These are phyloP conservation scores for Fusarium sp. DNA, from an alignment of 2,329 filamentous ascomycete species.

Conservation along the genomic window DNA sequence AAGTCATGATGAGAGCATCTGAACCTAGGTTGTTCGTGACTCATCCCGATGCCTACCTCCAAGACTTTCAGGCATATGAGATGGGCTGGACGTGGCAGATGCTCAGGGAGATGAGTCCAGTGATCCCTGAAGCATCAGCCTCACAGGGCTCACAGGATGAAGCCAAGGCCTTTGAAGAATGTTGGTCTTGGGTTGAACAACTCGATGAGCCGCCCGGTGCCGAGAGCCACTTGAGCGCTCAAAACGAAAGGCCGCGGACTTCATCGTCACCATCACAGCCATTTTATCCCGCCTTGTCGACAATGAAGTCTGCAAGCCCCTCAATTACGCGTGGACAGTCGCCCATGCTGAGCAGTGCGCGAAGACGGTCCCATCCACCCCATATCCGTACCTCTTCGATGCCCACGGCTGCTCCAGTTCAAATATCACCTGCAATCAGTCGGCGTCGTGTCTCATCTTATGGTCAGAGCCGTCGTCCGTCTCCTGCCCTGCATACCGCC, in stretches of 20 bases:
- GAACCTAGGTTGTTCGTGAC: conserved; percentile 78
- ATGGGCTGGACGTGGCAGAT: conserved; percentile 76
- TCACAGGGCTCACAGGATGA: conserved; percentile 44
- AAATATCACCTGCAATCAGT: conserved; percentile 52
- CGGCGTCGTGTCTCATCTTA: conserved; percentile 60
- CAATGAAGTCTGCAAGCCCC: conserved; percentile 46
- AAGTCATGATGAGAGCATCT: conserved; percentile 76
- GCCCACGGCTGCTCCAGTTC: conserved; percentile 53
- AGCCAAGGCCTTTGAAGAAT: conserved; percentile 67
- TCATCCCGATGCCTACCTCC: conserved; percentile 77
- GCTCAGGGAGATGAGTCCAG: conserved; percentile 68
- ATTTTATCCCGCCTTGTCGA: conserved; percentile 37
- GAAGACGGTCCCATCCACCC: conserved; percentile 56
- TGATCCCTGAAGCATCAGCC: conserved; percentile 57
- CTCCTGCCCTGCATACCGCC: conserved; percentile 43
- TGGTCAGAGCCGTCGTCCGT: conserved; percentile 47
- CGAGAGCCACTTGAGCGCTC: conserved; percentile 55
- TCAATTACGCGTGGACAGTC: conserved; percentile 52
- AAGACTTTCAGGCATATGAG: conserved; percentile 64
- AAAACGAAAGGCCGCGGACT: conserved; percentile 52
- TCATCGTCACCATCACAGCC: conserved; percentile 55
- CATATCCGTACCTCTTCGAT: conserved; percentile 63
- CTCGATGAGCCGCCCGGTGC: conserved; percentile 66
- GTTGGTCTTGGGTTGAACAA: conserved; percentile 68
- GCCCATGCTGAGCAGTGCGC: conserved; percentile 49